phyloP scores from a whole-genome alignment of 2,329 filamentous ascomycete species.

The Tolypocladium endophyticum region DNA sequence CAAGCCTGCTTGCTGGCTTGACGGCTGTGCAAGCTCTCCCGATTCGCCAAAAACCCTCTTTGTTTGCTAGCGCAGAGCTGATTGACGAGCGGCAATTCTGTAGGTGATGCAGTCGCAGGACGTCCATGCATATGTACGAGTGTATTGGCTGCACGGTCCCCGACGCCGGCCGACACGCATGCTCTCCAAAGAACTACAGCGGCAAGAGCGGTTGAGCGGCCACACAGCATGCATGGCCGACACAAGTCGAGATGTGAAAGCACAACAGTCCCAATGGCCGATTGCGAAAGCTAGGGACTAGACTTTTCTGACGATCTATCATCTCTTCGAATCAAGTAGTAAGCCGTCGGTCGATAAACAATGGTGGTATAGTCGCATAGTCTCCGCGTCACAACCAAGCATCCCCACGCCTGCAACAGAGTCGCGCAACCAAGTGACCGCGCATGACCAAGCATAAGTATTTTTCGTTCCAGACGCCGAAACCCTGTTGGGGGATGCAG shows the following conservation, averaged over 20 bases:
- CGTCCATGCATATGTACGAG: no score
- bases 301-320: neutral
- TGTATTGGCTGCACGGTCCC: neutral
- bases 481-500: conserved; percentile 14
- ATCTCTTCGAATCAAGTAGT: neutral
- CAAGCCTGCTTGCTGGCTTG: neutral
- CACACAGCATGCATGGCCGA: neutral
- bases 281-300: neutral
- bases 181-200: no score
- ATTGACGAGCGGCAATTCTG: neutral
- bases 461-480: conserved; percentile 20
- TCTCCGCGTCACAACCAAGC: conserved; percentile 1
- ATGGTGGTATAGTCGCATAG: neutral
- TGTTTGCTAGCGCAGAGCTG: neutral
- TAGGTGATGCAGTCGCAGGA: neutral
- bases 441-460: conserved; percentile 9
- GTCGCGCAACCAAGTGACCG: neutral
- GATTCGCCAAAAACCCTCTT: neutral
- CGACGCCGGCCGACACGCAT: neutral
- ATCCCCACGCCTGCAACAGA: neutral
- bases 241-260: neutral
- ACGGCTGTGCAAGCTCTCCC: neutral
- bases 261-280: neutral
- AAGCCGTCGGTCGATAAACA: neutral
- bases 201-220: no score